Percentiles rank a stretch among this genome's conserved stretches.
phyloP scores from a whole-genome alignment of 2,329 filamentous ascomycete species.

The Fusarium sp. region DNA sequence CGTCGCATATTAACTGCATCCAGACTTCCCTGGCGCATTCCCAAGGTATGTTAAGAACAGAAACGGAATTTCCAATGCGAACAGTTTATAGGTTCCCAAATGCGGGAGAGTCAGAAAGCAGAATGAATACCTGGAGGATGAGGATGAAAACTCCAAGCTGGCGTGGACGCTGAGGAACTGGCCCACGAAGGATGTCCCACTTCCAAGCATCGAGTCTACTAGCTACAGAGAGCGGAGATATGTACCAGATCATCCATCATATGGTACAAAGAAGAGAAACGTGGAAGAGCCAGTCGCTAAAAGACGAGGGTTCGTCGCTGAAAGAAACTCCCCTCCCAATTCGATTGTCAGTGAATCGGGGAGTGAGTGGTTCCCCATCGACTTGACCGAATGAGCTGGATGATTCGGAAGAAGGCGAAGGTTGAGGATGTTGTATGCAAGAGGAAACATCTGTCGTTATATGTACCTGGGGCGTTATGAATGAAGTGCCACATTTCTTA shows the following conservation, averaged over 20 bases:
- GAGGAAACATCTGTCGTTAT: too few relatives aligned
- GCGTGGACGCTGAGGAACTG: conserved; percentile 1
- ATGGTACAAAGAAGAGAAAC: neutral
- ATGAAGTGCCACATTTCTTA: too few relatives aligned
- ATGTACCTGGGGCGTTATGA: too few relatives aligned
- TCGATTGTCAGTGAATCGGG: neutral
- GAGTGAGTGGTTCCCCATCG: neutral
- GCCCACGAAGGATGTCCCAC: conserved; percentile 12
- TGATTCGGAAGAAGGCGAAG: too few relatives aligned
- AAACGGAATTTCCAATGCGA: neutral
- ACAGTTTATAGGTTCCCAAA: neutral
- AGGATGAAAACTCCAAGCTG: neutral
- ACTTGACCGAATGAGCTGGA: neutral
- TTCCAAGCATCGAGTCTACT: conserved; percentile 8
- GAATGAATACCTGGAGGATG: neutral
- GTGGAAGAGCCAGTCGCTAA: neutral
- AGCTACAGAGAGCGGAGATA: neutral
- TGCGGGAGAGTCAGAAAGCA: neutral
- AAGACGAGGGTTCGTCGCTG: neutral
- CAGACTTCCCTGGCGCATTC: neutral
- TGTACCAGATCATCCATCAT: neutral
- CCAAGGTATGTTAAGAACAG: neutral
- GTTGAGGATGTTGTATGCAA: too few relatives aligned
- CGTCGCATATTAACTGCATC: neutral
- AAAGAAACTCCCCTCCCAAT: neutral